Percentiles rank a stretch among this genome's conserved stretches.
Evolutionary conservation across 257 asterid genomes (phyloP).

Genomic region (Paraleonurus japonicus): DNA sequence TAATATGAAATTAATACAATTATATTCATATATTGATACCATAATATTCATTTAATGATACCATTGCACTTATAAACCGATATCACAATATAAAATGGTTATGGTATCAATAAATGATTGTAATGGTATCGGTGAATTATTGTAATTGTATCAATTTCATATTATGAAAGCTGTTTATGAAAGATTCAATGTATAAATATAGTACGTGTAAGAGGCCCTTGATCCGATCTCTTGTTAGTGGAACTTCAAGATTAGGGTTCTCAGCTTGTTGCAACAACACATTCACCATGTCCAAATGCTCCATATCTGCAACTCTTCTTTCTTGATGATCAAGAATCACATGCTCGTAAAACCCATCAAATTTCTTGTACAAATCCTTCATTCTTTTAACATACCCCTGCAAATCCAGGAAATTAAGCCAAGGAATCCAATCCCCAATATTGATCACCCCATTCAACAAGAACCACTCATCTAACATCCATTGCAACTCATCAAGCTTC

Average conservation of each 20-base stretch:
- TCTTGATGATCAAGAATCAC: conserved; percentile 32
- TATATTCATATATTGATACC: no score
- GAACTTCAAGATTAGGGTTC: conserved; percentile 35
- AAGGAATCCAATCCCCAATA: conserved; percentile 49
- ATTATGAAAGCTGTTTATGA: no score
- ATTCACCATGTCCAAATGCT: conserved; percentile 24
- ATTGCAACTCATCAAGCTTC: conserved; percentile 26
- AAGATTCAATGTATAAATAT: no score
- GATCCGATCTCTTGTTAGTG: conserved; percentile 34
- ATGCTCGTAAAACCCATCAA: conserved; percentile 34
- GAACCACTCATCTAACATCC: conserved; percentile 38
- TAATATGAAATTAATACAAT: no score
- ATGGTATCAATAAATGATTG: no score
- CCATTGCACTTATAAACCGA: no score
- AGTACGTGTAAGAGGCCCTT: conserved; percentile 39
- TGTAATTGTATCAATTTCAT: no score
- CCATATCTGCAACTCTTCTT: not conserved
- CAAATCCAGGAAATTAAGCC: conserved; percentile 36
- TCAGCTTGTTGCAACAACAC: conserved; percentile 24
- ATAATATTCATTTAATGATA: no score
- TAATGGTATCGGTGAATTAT: no score
- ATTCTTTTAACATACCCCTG: conserved; percentile 46
- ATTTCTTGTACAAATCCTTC: conserved; percentile 30
- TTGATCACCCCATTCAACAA: conserved; percentile 34
- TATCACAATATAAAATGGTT: no score